phyloP scores from a whole-genome alignment of 495 filamentous ascomycete species.

The Talaromyces thailandensis region DNA sequence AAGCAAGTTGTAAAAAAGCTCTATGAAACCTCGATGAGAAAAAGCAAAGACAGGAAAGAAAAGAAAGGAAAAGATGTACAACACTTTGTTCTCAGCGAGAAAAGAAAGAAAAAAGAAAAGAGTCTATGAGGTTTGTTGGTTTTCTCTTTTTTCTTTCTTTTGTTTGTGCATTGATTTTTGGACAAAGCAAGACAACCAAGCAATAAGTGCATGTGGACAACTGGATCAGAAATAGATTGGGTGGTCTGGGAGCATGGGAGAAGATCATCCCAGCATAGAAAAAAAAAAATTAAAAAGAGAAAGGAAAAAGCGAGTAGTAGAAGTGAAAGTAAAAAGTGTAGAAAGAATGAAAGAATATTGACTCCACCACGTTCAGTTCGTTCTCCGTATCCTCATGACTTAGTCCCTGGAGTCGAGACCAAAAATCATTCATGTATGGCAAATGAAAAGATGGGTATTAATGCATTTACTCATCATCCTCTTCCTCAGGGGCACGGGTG shows the following conservation, averaged over 20 bases:
- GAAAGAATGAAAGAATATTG: neutral
- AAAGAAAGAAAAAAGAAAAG: neutral
- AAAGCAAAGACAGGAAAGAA: constrained; percentile 4
- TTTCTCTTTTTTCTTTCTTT: neutral
- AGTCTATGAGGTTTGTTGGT: constrained; percentile 3
- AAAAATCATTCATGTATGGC: constrained; percentile 4
- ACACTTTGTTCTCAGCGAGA: constrained; percentile 6
- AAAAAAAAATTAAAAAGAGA: neutral
- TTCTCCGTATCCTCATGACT: constrained; percentile 3
- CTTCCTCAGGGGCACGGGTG: constrained; percentile 52
- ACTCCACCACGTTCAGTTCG: constrained; percentile 5
- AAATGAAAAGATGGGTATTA: neutral
- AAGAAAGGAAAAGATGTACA: constrained; percentile 6
- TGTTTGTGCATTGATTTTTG: constrained; percentile 4
- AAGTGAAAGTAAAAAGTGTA: constrained; percentile 1
- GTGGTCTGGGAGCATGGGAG: neutral
- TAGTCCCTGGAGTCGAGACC: constrained; percentile 1
- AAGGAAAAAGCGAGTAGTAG: neutral
- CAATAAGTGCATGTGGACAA: neutral
- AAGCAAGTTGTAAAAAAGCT: constrained; percentile 4
- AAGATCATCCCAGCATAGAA: constrained; percentile 1
- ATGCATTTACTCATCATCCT: constrained; percentile 54
- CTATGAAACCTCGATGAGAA: constrained; percentile 4
- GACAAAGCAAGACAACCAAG: constrained; percentile 1
- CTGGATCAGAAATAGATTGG: neutral